Evolutionary conservation across 352 stramenopile genomes (phyloP).

Genomic region (Phytophthora europaea): DNA sequence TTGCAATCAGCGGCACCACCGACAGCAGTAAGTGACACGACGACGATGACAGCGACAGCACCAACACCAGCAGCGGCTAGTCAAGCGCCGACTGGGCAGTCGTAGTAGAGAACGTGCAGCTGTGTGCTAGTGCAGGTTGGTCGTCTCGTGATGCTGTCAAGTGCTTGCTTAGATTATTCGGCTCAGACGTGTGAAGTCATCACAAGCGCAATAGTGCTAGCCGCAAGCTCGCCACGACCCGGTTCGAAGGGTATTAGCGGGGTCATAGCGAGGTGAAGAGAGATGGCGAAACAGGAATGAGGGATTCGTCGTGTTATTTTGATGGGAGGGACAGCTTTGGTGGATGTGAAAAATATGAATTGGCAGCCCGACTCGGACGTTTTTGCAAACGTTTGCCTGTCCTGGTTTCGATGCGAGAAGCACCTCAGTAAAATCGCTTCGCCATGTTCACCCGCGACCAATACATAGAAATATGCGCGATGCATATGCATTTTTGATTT

Average conservation of each 20-base stretch:
- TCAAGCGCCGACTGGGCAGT: slow-evolving; percentile 27
- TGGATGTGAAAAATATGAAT: slow-evolving; percentile 62
- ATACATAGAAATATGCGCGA: slow-evolving; percentile 44
- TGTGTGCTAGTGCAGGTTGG: slow-evolving; percentile 23
- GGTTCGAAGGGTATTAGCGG: slow-evolving; percentile 22
- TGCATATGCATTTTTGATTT: slow-evolving; percentile 27
- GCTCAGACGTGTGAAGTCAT: slow-evolving; percentile 27
- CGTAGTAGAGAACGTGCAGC: slow-evolving; percentile 35
- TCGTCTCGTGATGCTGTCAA: slow-evolving; percentile 30
- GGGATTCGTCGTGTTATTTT: slow-evolving; percentile 49
- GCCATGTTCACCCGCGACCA: slow-evolving; percentile 16
- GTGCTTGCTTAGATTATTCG: slow-evolving; percentile 41
- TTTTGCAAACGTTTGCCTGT: slow-evolving; percentile 29
- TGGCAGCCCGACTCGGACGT: slow-evolving; percentile 36
- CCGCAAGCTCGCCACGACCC: slow-evolving; percentile 20
- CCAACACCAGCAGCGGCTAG: slow-evolving; percentile 13
- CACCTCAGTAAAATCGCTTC: slow-evolving; percentile 18
- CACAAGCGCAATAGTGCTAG: slow-evolving; percentile 21
- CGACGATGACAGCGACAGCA: slow-evolving; percentile 19
- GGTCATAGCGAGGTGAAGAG: slow-evolving; percentile 27
- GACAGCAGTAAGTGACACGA: slow-evolving; percentile 26
- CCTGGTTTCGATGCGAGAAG: slow-evolving; percentile 16
- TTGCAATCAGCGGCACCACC: slow-evolving; percentile 32
- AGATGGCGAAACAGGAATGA: slow-evolving; percentile 32
- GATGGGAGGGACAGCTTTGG: slow-evolving; percentile 38